These are phyloP conservation scores for Delonix regia DNA, from an alignment of 306 rosid species.

Conservation along the genomic window DNA sequence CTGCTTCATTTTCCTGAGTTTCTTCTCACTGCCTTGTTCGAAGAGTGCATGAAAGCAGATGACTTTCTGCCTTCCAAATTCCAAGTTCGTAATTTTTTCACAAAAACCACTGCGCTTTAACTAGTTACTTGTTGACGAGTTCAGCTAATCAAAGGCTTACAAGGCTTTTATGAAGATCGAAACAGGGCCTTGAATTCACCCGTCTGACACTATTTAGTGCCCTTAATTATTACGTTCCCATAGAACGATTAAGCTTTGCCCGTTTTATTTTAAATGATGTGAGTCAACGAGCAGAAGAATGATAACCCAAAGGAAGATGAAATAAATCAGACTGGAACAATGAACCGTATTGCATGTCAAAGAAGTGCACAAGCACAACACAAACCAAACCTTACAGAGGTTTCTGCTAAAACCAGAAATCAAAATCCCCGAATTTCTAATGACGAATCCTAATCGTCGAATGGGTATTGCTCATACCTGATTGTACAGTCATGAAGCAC, in stretches of 20 bases:
- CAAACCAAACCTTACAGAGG: background rate
- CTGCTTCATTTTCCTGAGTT: background rate
- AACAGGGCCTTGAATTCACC: background rate
- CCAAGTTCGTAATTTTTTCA: background rate
- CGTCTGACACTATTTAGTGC: background rate
- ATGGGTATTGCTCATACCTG: slow-evolving; percentile 79
- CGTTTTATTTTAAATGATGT: background rate
- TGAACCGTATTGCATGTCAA: background rate
- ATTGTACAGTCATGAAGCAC: slow-evolving; percentile 62
- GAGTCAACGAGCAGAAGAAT: background rate
- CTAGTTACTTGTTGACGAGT: background rate
- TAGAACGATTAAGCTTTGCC: too few relatives aligned
- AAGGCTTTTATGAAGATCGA: background rate
- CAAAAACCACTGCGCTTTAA: background rate
- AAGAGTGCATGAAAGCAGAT: background rate
- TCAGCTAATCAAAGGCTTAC: background rate
- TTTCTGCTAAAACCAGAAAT: background rate
- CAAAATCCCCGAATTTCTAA: background rate
- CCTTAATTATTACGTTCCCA: too few relatives aligned
- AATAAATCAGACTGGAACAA: background rate
- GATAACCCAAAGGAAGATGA: background rate
- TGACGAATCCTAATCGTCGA: slow-evolving; percentile 43
- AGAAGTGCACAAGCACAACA: too few relatives aligned
- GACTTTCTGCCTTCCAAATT: background rate
- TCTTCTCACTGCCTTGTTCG: background rate